These are phyloP conservation scores for Corrigiola litoralis DNA, from an alignment of 179 eudicot genomes.

Conservation along the genomic window DNA sequence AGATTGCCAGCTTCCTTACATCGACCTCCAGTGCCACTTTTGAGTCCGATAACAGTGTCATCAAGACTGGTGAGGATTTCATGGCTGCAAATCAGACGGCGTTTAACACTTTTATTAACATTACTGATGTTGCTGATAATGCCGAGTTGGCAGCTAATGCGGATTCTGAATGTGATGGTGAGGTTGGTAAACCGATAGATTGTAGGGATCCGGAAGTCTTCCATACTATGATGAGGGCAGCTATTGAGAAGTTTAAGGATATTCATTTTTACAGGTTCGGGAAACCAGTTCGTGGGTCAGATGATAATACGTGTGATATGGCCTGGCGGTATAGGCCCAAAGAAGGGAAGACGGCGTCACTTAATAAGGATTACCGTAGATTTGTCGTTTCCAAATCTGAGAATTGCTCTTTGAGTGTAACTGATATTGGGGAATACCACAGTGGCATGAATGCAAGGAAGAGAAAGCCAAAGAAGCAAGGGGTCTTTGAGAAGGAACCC, in stretches of 20 bases:
- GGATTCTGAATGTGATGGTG: slow-evolving; percentile 44
- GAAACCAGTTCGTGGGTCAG: slow-evolving; percentile 63
- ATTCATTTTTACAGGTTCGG: slow-evolving; percentile 84
- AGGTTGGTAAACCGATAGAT: slow-evolving; percentile 67
- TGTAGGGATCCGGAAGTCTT: slow-evolving; percentile 82
- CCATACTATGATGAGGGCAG: slow-evolving; percentile 84
- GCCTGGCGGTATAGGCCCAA: slow-evolving; percentile 97
- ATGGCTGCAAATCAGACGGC: slow-evolving; percentile 66
- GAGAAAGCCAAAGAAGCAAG: slow-evolving; percentile 60
- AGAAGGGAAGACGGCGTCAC: slow-evolving; percentile 67
- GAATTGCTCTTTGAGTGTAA: slow-evolving; percentile 65
- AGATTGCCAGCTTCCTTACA: slow-evolving; percentile 68
- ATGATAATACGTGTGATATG: slow-evolving; percentile 81
- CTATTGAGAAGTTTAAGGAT: slow-evolving; percentile 85
- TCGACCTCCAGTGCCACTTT: slow-evolving; percentile 52
- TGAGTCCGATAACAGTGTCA: slow-evolving; percentile 38
- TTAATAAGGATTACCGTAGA: slow-evolving; percentile 73
- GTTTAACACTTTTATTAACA: slow-evolving; percentile 46
- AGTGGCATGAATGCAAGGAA: slow-evolving; percentile 81
- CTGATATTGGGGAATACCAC: slow-evolving; percentile 70
- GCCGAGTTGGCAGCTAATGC: slow-evolving; percentile 22
- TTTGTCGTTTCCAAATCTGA: slow-evolving; percentile 50
- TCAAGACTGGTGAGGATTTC: slow-evolving; percentile 53
- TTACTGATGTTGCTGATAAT: slow-evolving; percentile 50
- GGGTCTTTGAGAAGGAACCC: slow-evolving; percentile 54